Evolutionary conservation across 805 yeast genomes (phyloP).

Genomic region (Candida silvatica): DNA sequence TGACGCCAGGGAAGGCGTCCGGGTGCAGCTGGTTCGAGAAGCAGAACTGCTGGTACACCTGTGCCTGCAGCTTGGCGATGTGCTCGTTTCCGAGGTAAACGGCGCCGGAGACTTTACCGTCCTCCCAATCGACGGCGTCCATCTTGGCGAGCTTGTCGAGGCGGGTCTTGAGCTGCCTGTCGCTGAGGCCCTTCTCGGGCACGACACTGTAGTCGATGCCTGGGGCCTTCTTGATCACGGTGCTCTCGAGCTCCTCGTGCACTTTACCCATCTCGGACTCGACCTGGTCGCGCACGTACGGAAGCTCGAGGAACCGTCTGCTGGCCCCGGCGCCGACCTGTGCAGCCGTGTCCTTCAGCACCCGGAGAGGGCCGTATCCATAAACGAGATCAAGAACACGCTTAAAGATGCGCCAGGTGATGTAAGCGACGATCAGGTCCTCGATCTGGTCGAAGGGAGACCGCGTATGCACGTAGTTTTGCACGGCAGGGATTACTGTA

Average conservation of each 20-base stretch:
- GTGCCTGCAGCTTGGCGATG: slow-evolving; percentile 61
- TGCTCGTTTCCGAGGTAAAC: slow-evolving; percentile 94
- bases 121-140: slow-evolving; percentile 67
- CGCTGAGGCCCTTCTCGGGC: slow-evolving; percentile 53
- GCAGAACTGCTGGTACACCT: slow-evolving; percentile 67
- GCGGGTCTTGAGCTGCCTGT: slow-evolving; percentile 36
- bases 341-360: slow-evolving; percentile 5
- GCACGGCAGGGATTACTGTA: no score
- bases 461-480: slow-evolving; percentile 3
- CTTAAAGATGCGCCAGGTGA: slow-evolving; percentile 5
- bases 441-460: slow-evolving; percentile 5
- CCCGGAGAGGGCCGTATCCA: slow-evolving; percentile 19
- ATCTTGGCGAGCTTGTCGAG: slow-evolving; percentile 41
- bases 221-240: slow-evolving; percentile 47
- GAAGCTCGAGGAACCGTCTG: slow-evolving; percentile 11
- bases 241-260: slow-evolving; percentile 28
- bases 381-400: slow-evolving; percentile 6
- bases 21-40: slow-evolving; percentile 96
- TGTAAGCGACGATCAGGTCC: slow-evolving; percentile 9
- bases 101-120: slow-evolving; percentile 88
- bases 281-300: slow-evolving; percentile 42
- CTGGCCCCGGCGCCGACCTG: slow-evolving; percentile 6
- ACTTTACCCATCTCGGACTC: slow-evolving; percentile 41
- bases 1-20: slow-evolving; percentile 91
- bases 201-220: slow-evolving; percentile 34